Evolutionary conservation across 1,139 yeast species (phyloP).

Genomic region (Saccharomyces hybrid): DNA sequence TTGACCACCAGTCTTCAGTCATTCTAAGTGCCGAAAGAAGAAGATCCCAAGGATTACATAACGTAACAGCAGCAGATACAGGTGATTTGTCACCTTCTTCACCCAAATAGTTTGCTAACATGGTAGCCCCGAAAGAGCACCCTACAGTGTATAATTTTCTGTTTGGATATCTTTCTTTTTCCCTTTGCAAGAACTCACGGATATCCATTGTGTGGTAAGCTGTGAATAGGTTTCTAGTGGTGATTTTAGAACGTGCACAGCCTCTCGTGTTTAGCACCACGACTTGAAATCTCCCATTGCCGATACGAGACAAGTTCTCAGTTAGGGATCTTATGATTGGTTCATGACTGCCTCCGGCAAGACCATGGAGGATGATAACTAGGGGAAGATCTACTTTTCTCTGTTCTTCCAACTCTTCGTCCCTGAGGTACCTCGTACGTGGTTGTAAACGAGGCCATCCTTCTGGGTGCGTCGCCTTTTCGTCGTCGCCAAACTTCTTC

Average conservation of each 20-base stretch:
- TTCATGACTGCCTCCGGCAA: conserved; percentile 91
- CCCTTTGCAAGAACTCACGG: conserved; percentile 46
- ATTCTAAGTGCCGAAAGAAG: conserved; percentile 48
- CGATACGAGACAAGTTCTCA: conserved; percentile 24
- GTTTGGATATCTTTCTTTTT: conserved; percentile 53
- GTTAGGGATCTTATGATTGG: conserved; percentile 66
- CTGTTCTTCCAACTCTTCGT: conserved; percentile 39
- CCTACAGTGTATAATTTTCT: conserved; percentile 74
- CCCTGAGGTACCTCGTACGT: conserved; percentile 62
- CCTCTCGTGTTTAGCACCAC: conserved; percentile 80
- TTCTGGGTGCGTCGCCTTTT: conserved; percentile 50
- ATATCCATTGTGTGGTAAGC: conserved; percentile 72
- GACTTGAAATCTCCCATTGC: conserved; percentile 45
- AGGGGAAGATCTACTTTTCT: conserved; percentile 48
- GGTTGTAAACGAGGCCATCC: conserved; percentile 72
- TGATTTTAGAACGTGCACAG: conserved; percentile 73
- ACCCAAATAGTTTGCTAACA: conserved; percentile 72
- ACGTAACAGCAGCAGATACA: conserved; percentile 56
- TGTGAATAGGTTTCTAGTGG: conserved; percentile 67
- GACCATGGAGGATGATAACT: conserved; percentile 69
- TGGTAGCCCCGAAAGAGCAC: conserved; percentile 80
- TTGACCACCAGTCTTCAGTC: conserved; percentile 50
- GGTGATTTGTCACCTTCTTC: conserved; percentile 50
- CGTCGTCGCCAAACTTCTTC: conserved; percentile 43
- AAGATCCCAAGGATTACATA: conserved; percentile 85